Conservation (phyloP, 768 basidiomycete species). For the Tylopilus cervinicoccineus region DNA sequence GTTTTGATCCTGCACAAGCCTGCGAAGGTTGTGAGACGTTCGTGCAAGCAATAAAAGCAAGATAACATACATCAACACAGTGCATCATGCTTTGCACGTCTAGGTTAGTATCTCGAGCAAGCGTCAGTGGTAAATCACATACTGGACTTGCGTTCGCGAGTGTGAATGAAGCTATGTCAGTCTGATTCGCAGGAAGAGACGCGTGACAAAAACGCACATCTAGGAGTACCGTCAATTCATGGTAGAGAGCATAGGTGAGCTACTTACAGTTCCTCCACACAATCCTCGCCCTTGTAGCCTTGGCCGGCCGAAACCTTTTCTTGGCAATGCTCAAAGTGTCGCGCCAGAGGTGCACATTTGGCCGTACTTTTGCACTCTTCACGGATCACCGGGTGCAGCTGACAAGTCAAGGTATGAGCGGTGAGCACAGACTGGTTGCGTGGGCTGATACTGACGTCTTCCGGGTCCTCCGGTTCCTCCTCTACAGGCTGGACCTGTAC, state of each 20-base stretch:
- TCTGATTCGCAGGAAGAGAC: not conserved
- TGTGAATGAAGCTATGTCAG: conserved; percentile 7
- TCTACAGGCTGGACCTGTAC: conserved; percentile 50
- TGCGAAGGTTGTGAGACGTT: conserved; percentile 19
- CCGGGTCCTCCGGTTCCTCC: conserved; percentile 61
- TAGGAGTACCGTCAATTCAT: conserved; percentile 4
- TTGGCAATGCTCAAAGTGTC: conserved; percentile 89
- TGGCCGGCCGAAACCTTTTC: conserved; percentile 81
- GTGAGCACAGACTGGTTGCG: not conserved
- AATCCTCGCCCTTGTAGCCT: conserved; percentile 89
- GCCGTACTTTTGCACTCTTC: conserved; percentile 69
- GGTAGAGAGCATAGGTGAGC: not conserved
- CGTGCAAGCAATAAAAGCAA: not conserved
- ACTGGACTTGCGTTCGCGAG: conserved; percentile 57
- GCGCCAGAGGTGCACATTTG: conserved; percentile 63
- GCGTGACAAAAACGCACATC: conserved; percentile 21
- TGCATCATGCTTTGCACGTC: conserved; percentile 72
- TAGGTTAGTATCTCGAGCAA: conserved; percentile 4
- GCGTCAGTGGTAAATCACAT: conserved; percentile 28
- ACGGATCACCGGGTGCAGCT: conserved; percentile 68
- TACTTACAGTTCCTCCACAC: conserved; percentile 86
- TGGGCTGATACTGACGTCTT: conserved; percentile 62
- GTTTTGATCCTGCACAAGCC: conserved; percentile 66
- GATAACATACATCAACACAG: conserved; percentile 72
- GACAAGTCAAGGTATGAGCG: not conserved